Base-by-base conservation (phyloP, 2,329 filamentous ascomycete genomes). In the Cadophora sp. region DNA sequence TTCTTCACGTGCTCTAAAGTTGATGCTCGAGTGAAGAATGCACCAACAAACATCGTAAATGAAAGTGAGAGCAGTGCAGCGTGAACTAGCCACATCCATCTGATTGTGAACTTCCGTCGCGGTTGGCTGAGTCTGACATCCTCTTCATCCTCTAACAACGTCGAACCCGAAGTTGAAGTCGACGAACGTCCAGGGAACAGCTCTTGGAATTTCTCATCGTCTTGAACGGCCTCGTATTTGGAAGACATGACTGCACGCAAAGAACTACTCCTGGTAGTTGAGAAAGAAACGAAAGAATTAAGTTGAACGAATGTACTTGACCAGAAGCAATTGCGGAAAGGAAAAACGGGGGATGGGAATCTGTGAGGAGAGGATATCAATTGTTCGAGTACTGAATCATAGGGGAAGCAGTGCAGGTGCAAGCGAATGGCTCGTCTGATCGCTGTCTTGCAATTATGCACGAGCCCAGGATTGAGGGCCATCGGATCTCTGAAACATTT, bases 1-100 rank as follows among this genome's bases (percentile, higher is more conserved):
- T 80, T 75, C 65, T 77, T 71, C 9, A 77, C 73, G 65, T 76
- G 70, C 14, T 72, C 70, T 24, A 75, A 66, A 0, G 76, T 77
- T 59, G 76, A 74, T 18, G 70, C 62, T 53, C 71, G 64, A 14
- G 69, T 71, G 63, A 68, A 74, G 55, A 71, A 71, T 30, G 73
- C 68, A 33, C 71, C 71, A 55, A 72, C 59, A 41, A 76, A 74
- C 68, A 76, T 70, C 4, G 68, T 66, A 50, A 73, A 72, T 0
- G 74, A 76, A 2, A 74, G 56, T 11, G 68, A 71, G 56, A 76
- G 70, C 33, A 76, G 60, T 18, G 68, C 64, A 13, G 67, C 70
- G 61, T 76, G 74, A 13, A 69, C 63, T 53, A 75, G 53, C 75
- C 75, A 76, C 65, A 76, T 70, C 74, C 73, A 76, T 48, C 64